A percentile compares a stretch with the other conserved stretches of the same genome.
Conservation (phyloP, 2,329 filamentous ascomycete species). For the Elsinoe perseae region DNA sequence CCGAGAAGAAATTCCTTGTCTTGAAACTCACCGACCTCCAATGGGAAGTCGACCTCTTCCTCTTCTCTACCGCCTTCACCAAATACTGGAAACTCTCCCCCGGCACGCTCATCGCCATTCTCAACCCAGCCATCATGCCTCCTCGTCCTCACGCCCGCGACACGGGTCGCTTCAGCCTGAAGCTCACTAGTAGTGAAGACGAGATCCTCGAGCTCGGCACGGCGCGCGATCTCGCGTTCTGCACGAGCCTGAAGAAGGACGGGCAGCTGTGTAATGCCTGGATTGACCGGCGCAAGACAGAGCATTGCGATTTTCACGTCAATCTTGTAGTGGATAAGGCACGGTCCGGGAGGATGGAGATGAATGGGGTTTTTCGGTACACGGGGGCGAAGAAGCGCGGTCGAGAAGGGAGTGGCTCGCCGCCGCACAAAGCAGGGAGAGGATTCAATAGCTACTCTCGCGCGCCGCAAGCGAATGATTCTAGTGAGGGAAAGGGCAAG, state of each 20-base stretch:
- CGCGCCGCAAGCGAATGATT: background rate
- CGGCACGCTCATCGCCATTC: conserved; percentile 83
- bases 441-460: background rate
- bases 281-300: conserved; percentile 81
- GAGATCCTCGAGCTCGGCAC: conserved; percentile 82
- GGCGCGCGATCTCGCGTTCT: conserved; percentile 79
- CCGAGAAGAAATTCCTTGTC: conserved; percentile 81
- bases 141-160: conserved; percentile 67
- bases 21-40: conserved; percentile 79
- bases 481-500: background rate
- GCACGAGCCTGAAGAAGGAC: conserved; percentile 76
- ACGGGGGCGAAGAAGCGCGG: conserved; percentile 20
- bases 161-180: conserved; percentile 76
- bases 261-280: conserved; percentile 72
- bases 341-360: conserved; percentile 62
- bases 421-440: background rate
- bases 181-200: conserved; percentile 78
- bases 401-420: conserved; percentile 21
- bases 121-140: conserved; percentile 88
- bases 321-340: conserved; percentile 70
- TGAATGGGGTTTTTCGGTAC: conserved; percentile 57
- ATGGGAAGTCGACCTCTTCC: conserved; percentile 83
- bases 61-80: conserved; percentile 85
- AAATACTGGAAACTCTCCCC: conserved; percentile 89
- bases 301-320: conserved; percentile 89